Percentiles rank a stretch among this genome's conserved stretches.
phyloP scores from a whole-genome alignment of 1,139 yeast species.

The Pichia sp. region DNA sequence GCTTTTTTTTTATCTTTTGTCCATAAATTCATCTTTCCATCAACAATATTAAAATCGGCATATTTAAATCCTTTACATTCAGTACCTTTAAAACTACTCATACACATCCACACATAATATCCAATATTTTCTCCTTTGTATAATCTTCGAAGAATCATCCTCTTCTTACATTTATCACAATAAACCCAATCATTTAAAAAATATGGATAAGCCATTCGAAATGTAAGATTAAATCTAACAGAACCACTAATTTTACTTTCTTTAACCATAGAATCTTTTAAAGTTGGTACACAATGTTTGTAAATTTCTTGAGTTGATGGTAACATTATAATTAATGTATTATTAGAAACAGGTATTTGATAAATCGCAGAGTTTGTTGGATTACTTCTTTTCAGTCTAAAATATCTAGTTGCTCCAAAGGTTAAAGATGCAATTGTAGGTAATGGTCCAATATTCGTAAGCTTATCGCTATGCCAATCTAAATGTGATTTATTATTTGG shows the following conservation, averaged over 20 bases:
- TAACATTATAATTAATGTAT: conserved; percentile 61
- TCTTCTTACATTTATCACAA: conserved; percentile 42
- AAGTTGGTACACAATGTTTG: conserved; percentile 51
- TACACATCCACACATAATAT: conserved; percentile 49
- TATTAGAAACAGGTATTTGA: conserved; percentile 58
- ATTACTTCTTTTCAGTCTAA: conserved; percentile 43
- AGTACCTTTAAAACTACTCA: conserved; percentile 32
- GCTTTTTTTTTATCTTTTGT: conserved; percentile 1
- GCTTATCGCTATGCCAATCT: conserved; percentile 70
- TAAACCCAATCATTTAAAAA: conserved; percentile 38
- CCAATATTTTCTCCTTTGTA: conserved; percentile 43
- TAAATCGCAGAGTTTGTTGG: conserved; percentile 31
- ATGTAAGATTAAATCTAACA: conserved; percentile 57
- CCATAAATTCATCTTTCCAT: conserved; percentile 11
- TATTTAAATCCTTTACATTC: conserved; percentile 45
- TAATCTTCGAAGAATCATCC: conserved; percentile 45
- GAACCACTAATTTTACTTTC: conserved; percentile 44
- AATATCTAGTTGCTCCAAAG: conserved; percentile 62
- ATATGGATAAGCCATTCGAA: conserved; percentile 43
- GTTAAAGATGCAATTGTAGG: conserved; percentile 60
- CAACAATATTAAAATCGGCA: conserved; percentile 39
- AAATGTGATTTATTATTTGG: conserved; percentile 43
- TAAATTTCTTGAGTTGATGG: conserved; percentile 72
- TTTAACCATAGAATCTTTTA: conserved; percentile 27
- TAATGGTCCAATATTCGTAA: conserved; percentile 65